These are phyloP conservation scores for Hypoxylon sp. DNA, from an alignment of 2,329 filamentous ascomycete genomes.

Conservation along the genomic window DNA sequence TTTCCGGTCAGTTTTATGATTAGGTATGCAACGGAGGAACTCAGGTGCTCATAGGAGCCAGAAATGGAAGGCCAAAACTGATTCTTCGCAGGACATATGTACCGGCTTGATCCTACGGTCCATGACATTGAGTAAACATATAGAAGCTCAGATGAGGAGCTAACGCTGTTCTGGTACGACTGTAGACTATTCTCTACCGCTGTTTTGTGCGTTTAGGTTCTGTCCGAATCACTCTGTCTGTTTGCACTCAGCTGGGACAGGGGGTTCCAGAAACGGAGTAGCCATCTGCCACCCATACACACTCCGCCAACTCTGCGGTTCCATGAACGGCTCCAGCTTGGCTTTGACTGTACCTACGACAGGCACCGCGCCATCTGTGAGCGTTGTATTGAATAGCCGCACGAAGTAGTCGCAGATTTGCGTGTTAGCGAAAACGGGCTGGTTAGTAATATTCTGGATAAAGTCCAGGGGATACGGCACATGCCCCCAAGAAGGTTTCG, in stretches of 20 bases:
- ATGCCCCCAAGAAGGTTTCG: constrained; percentile 21
- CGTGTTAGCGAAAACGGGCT: constrained; percentile 61
- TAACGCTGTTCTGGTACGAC: neutral
- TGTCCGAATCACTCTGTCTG: neutral
- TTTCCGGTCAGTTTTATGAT: neutral
- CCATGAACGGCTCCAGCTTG: constrained; percentile 47
- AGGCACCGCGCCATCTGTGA: constrained; percentile 50
- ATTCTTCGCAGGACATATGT: neutral
- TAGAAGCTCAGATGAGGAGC: neutral
- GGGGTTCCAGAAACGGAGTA: constrained; percentile 46
- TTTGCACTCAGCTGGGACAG: constrained; percentile 19
- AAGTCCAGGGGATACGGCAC: constrained; percentile 57
- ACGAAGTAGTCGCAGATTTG: constrained; percentile 59
- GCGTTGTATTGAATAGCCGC: constrained; percentile 60
- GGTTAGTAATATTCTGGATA: constrained; percentile 66
- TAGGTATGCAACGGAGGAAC: neutral
- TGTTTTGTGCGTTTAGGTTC: too few relatives aligned
- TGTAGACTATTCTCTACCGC: too few relatives aligned
- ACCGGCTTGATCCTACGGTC: neutral
- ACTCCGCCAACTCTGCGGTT: constrained; percentile 29
- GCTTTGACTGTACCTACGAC: constrained; percentile 45
- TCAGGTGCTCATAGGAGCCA: neutral
- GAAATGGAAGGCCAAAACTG: neutral
- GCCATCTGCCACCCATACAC: constrained; percentile 46
- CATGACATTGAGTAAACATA: neutral